These are phyloP conservation scores for Flaveria linearis DNA, from an alignment of 129 eudicot species.

Conservation along the genomic window DNA sequence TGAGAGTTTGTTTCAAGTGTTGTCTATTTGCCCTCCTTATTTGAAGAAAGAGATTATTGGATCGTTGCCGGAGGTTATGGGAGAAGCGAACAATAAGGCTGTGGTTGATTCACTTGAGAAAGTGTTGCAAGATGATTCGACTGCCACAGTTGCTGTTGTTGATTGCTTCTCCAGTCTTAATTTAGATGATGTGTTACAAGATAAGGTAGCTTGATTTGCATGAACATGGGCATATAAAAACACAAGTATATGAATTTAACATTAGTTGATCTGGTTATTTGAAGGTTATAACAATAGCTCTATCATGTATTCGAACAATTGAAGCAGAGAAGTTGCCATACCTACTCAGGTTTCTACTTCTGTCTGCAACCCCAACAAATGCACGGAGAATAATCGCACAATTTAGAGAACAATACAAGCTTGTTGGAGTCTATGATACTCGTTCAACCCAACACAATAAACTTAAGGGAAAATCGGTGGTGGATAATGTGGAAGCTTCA, in stretches of 20 bases:
- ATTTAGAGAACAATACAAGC: constrained; percentile 68
- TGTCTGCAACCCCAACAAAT: constrained; percentile 62
- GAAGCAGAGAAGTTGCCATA: constrained; percentile 73
- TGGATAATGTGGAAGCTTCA: constrained; percentile 57
- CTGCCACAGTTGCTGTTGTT: constrained; percentile 63
- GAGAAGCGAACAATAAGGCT: constrained; percentile 54
- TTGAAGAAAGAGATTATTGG: constrained; percentile 83
- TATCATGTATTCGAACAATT: constrained; percentile 74
- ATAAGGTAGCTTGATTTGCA: constrained; percentile 49
- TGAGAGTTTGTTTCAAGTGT: constrained; percentile 61
- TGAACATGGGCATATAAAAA: neutral
- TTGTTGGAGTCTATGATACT: constrained; percentile 49
- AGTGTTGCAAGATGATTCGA: constrained; percentile 70
- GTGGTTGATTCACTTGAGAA: constrained; percentile 67
- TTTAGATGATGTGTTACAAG: constrained; percentile 73
- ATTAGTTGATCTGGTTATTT: constrained; percentile 25
- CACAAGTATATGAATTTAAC: neutral
- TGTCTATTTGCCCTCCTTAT: constrained; percentile 71
- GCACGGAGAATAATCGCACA: constrained; percentile 71
- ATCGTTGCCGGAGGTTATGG: constrained; percentile 78
- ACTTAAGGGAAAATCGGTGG: constrained; percentile 61
- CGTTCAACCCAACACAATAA: constrained; percentile 53
- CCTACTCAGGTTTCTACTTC: constrained; percentile 67
- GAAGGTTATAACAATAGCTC: constrained; percentile 73
- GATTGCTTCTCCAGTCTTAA: constrained; percentile 75